Base-by-base conservation (phyloP, 176 grass and related monocot genomes). In the Lolium multiflorum region DNA sequence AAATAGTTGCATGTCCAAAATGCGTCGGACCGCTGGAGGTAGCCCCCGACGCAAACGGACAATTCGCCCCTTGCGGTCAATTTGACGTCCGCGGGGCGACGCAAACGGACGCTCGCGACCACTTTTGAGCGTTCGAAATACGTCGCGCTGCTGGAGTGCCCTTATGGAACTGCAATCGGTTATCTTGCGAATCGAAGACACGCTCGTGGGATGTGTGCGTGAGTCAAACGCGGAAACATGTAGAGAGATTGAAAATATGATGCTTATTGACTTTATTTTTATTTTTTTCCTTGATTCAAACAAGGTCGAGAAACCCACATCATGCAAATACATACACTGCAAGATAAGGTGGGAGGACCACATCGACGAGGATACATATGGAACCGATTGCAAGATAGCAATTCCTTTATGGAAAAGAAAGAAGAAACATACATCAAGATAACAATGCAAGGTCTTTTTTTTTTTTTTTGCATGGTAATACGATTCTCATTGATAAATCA, bases 351-450 rank as follows among this genome's bases (percentile, higher is more conserved):
- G 57, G 69, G 58, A 76, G 76, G 89, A 80, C 85, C 81, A 91
- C 85, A 69, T n/a, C 39, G 59, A 84, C 20, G 58, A 80, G 49
- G 85, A 87, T 58, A 83, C 60, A 91, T 59, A 83, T 75, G 50
- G 68, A 87, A 87, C 67, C 31, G 26, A 81, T 84, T 61, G 68
- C 60, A 87, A 84, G 85, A 91, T 87, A 91, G 68, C 25, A 74
- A 17, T n/a, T 26, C 64, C 73, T 15, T 90, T 55, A 72, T 60
- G 14, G 52, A 55, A 83, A 79, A 82, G 63, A 86, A 81, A 4
- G 10, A 84, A 41, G 43, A 82, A 90, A 54, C 65, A 65, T 54
- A 64, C 7, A 76, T 78, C 83, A 78, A 37, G 84, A 87, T 83
- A 72, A 86, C 77, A 78, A 62, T 44, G 46, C 12, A 49, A n/a